Evolutionary conservation across 2,329 filamentous ascomycete genomes (phyloP).

Genomic region (Grosmannia penicillata): DNA sequence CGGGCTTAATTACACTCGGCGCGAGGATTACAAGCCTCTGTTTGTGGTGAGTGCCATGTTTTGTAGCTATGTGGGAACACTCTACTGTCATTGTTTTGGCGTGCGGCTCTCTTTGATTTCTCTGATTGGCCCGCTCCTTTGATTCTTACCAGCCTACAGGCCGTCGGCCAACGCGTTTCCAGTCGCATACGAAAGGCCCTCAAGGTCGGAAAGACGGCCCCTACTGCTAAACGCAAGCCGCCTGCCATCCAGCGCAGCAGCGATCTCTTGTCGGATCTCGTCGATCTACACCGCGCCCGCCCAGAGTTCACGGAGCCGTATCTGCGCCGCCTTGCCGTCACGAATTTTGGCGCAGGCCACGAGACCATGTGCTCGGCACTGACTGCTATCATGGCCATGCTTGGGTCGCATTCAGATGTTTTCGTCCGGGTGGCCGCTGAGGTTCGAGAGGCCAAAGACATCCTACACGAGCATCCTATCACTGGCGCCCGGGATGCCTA

Average conservation of each 20-base stretch:
- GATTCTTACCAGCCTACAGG: too few species aligned
- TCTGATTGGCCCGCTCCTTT: too few species aligned
- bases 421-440: slow-evolving; percentile 18
- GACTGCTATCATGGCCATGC: slow-evolving; percentile 31
- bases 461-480: background rate
- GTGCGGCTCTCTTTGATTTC: background rate
- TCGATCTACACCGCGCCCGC: slow-evolving; percentile 27
- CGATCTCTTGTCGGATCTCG: slow-evolving; percentile 31
- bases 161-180: slow-evolving; percentile 4
- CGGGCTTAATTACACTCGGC: slow-evolving; percentile 29
- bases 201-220: background rate
- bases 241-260: slow-evolving; percentile 9
- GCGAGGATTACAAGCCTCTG: slow-evolving; percentile 29
- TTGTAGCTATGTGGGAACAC: background rate
- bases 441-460: slow-evolving; percentile 10
- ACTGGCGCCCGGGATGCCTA: slow-evolving; percentile 13
- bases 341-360: slow-evolving; percentile 40
- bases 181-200: slow-evolving; percentile 1
- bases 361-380: slow-evolving; percentile 39
- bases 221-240: background rate
- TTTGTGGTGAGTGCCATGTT: slow-evolving; percentile 28
- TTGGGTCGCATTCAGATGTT: slow-evolving; percentile 22
- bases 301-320: slow-evolving; percentile 32
- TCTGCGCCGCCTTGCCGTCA: slow-evolving; percentile 34
- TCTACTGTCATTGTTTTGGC: background rate